Base-by-base conservation (phyloP, 352 stramenopile species). In the Phytophthora macrochlamydospora region DNA sequence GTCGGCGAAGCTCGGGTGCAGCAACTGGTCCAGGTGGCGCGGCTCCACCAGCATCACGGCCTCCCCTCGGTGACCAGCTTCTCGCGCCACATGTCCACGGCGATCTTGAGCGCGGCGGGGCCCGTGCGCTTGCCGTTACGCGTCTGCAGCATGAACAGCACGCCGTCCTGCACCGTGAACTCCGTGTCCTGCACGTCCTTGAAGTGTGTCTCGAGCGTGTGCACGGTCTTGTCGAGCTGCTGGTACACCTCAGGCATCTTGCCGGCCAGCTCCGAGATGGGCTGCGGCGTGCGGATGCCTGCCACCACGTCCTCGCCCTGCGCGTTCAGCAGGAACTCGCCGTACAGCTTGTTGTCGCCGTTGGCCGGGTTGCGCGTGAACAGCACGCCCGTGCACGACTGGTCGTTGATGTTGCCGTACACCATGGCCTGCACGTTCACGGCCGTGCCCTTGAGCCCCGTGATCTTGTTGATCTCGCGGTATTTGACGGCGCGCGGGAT, bases 391-490 rank as follows among this genome's bases (percentile, higher is more conserved):
- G 65, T 72, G 53, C 59, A 68, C 59, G 46, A 64, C 38, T 63
- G 24, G 46, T 68, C 65, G 48, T 71, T 71, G 40, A 67, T 71
- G 64, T 71, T 67, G 46, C 57, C 56, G 51, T 65, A 65, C 63
- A 65, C 56, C 63, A 70, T 70, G 44, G 63, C 56, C 37, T 70
- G 63, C 64, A 71, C 64, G 58, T 71, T 67, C 38, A 71, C 51
- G 40, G 64, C 52, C 38, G 58, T 67, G 5, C 64, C 64, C 58
- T 71, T 67, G 64, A 71, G 52, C 11, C 51, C 64, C 37, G 57
- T 67, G 52, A 71, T 71, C 45, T 67, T 71, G 64, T 71, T 67
- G 53, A 71, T 71, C 46, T 67, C 57, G 51, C 63, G 63, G 56
- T 71, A 67, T 38, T 67, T 71, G 51, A 71, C 58, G 28, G 63